Conservation (phyloP, 2,329 filamentous ascomycete species). For the Cucurbitaria berberidis region DNA sequence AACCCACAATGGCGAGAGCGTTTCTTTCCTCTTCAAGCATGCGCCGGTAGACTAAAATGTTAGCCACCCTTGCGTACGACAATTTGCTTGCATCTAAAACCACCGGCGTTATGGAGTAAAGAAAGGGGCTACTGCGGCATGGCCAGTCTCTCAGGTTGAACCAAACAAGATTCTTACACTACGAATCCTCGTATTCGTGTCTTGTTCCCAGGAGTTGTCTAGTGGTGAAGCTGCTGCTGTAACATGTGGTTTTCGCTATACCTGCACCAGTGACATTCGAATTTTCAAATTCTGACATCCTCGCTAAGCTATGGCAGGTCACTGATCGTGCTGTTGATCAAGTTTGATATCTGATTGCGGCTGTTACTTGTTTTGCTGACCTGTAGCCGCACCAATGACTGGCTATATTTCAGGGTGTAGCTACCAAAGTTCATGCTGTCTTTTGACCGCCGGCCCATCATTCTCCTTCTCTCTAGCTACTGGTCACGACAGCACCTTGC, state of each 20-base stretch:
- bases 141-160: constrained; percentile 6
- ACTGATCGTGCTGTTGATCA: constrained; percentile 24
- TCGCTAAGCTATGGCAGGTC: constrained; percentile 17
- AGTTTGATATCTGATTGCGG: constrained; percentile 19
- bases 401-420: constrained; percentile 10
- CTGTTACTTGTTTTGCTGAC: constrained; percentile 4
- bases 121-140: constrained; percentile 8
- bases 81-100: constrained; percentile 10
- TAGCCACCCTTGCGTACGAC: constrained; percentile 8
- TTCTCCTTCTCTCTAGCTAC: too few relatives aligned
- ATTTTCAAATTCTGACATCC: constrained; percentile 11
- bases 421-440: constrained; percentile 18
- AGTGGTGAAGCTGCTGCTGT: constrained; percentile 19
- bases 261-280: constrained; percentile 20
- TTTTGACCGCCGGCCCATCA: too few relatives aligned
- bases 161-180: constrained; percentile 5
- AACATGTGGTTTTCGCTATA: constrained; percentile 18
- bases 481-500: too few relatives aligned
- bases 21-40: constrained; percentile 74
- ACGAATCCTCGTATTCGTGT: constrained; percentile 4
- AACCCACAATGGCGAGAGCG: constrained; percentile 74
- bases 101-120: constrained; percentile 29
- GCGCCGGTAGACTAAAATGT: constrained; percentile 57
- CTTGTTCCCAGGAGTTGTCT: constrained; percentile 8
- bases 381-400: constrained; percentile 22